Base-by-base conservation (phyloP, 257 asterid species). In the Fraxinus americana region DNA sequence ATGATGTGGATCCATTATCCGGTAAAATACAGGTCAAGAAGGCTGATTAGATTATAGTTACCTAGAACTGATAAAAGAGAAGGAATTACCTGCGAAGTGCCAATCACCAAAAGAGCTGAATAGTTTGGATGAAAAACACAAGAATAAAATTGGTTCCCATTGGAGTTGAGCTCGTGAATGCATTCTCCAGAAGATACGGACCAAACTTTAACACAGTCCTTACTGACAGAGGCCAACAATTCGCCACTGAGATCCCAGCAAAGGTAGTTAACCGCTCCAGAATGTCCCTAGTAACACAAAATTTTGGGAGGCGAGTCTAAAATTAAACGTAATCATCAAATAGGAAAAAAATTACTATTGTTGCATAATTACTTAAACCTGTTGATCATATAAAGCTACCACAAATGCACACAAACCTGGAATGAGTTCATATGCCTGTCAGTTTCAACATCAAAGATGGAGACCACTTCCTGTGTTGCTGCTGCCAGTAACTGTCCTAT, bases 241-340 rank as follows among this genome's bases (percentile, higher is more conserved):
- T 91, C 97, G 5, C 99, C 98, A 59, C 71, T 91, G 34, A 85
- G 90, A 89, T 94, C 94, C 99, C 99, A 96, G 88, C 98, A 91
- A 23, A 96, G 85, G 86, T 89, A 93, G 88, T 91, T 93, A 54
- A 94, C 97, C 70, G 86, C 91, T 43, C 89, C 88, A 74, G 93
- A 77, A 80, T 96, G 97, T 59, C 94, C 97, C 98, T 92, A 77
- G 39, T 39, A 79, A 75, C 81, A 84, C 87, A 75, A 79, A 57
- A 27, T 50, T 77, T 54, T 48, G 17, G 52, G 45, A 52, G 63
- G 72, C 48, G 66, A 54, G 19, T n/a, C 32, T 73, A 70, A 63
- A 14, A 16, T 34, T 70, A 50, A 74, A 39, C 30, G 43, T 54
- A 21, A 77, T 68, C 34, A 68, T 65, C 75, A 61, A 25, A 23